Percentiles rank a stretch among this genome's conserved stretches.
phyloP scores from a whole-genome alignment of 257 asterid species.

The Galeopsis tetrahit region DNA sequence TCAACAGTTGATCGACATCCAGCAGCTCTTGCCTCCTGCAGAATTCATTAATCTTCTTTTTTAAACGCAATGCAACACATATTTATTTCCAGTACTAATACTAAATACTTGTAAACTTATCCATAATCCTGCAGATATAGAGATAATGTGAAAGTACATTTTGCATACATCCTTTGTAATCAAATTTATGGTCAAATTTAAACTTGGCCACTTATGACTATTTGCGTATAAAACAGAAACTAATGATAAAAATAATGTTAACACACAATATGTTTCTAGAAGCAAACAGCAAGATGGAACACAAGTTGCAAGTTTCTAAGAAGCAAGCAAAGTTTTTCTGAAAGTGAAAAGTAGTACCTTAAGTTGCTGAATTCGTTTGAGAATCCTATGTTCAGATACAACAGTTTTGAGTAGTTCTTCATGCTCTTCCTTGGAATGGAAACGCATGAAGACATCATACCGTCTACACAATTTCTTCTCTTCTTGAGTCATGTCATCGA shows the following conservation, averaged over 20 bases:
- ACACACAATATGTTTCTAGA: neutral
- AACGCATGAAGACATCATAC: conserved; percentile 76
- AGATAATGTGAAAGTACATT: neutral
- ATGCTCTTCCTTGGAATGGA: conserved; percentile 75
- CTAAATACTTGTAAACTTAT: neutral
- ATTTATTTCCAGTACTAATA: neutral
- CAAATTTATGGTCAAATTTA: neutral
- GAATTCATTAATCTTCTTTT: conserved; percentile 40
- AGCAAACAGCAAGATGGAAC: conserved; percentile 2
- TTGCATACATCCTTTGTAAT: neutral
- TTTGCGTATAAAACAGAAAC: neutral
- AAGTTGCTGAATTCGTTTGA: conserved; percentile 70
- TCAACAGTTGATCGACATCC: conserved; percentile 74
- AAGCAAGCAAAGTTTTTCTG: conserved; percentile 18
- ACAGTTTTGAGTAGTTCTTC: conserved; percentile 63
- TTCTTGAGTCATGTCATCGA: conserved; percentile 59
- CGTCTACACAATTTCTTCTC: conserved; percentile 67
- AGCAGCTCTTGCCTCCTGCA: conserved; percentile 82
- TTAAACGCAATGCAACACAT: neutral
- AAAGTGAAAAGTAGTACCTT: conserved; percentile 49
- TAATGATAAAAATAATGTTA: neutral
- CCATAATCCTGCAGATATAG: conserved; percentile 1
- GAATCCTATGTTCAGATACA: conserved; percentile 57
- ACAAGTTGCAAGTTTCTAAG: neutral
- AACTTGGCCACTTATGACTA: too few species aligned